Conservation (phyloP, 1,284 basidiomycete species). For the Ceratobasidium sp. region DNA sequence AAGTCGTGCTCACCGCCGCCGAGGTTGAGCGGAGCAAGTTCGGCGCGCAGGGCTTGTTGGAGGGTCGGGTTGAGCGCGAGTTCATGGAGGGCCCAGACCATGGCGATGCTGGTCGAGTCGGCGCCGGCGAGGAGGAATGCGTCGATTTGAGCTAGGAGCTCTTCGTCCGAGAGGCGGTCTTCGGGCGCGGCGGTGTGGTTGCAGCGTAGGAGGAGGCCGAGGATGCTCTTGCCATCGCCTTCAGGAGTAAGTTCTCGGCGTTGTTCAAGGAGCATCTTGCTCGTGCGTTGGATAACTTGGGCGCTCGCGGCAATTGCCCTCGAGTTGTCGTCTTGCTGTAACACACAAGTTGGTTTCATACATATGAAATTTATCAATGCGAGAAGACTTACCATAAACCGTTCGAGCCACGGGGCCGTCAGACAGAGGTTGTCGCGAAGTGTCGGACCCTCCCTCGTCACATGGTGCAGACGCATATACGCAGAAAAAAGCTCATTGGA, state of each 20-base stretch:
- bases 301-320: conserved; percentile 58
- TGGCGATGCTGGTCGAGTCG: conserved; percentile 71
- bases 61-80: conserved; percentile 67
- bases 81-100: conserved; percentile 80
- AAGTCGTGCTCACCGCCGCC: conserved; percentile 52
- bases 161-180: conserved; percentile 72
- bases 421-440: conserved; percentile 65
- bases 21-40: conserved; percentile 59
- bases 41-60: conserved; percentile 70
- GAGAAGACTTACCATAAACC: conserved; percentile 68
- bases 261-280: conserved; percentile 68
- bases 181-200: conserved; percentile 56
- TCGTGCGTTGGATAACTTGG: conserved; percentile 60
- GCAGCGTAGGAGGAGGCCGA: conserved; percentile 21
- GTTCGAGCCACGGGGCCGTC: conserved; percentile 69
- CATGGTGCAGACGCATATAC: conserved; percentile 59
- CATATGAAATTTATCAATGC: conserved; percentile 64
- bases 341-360: conserved; percentile 40
- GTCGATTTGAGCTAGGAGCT: conserved; percentile 81
- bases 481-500: conserved; percentile 63
- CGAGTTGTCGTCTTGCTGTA: conserved; percentile 53
- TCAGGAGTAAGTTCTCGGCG: conserved; percentile 17
- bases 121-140: conserved; percentile 81
- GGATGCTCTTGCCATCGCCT: conserved; percentile 34
- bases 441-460: conserved; percentile 68